Evolutionary conservation across 1,284 basidiomycete species (phyloP).

Genomic region (Porphyrellus sp.): DNA sequence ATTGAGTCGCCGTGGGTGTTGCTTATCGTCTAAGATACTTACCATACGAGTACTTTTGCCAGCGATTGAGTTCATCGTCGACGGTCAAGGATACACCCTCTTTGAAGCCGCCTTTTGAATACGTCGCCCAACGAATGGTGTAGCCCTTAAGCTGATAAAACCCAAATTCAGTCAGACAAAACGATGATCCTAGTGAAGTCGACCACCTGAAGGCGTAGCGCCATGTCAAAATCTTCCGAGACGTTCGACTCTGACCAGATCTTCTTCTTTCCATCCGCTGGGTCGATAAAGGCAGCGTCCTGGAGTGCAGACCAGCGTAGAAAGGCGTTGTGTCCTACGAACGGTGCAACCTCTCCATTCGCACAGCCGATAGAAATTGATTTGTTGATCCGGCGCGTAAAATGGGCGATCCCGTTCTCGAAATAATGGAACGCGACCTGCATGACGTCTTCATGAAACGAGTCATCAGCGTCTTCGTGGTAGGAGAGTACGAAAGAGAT

Average conservation of each 20-base stretch:
- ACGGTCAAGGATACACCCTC: constrained; percentile 85
- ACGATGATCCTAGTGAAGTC: not conserved
- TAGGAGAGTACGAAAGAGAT: not conserved
- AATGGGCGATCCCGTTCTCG: constrained; percentile 83
- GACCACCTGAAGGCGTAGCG: constrained; percentile 53
- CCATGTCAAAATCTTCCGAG: constrained; percentile 87
- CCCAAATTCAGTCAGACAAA: not conserved
- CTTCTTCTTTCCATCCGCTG: constrained; percentile 54
- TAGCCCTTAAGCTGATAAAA: constrained; percentile 55
- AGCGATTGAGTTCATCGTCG: constrained; percentile 78
- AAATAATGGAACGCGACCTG: constrained; percentile 84
- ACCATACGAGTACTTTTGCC: constrained; percentile 89
- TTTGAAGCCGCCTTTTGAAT: constrained; percentile 78
- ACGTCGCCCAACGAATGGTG: constrained; percentile 72
- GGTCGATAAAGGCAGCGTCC: constrained; percentile 71
- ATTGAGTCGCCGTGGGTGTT: constrained; percentile 1
- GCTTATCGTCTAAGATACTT: constrained; percentile 21
- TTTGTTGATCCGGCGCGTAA: constrained; percentile 76
- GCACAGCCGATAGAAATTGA: constrained; percentile 72
- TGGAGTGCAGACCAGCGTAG: constrained; percentile 84
- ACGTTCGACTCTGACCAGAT: constrained; percentile 87
- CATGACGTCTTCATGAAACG: constrained; percentile 58
- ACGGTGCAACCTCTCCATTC: constrained; percentile 80
- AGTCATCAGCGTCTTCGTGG: constrained; percentile 23
- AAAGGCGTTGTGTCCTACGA: constrained; percentile 88